Base-by-base conservation (phyloP, 345 rosid species). In the Salix udensis region DNA sequence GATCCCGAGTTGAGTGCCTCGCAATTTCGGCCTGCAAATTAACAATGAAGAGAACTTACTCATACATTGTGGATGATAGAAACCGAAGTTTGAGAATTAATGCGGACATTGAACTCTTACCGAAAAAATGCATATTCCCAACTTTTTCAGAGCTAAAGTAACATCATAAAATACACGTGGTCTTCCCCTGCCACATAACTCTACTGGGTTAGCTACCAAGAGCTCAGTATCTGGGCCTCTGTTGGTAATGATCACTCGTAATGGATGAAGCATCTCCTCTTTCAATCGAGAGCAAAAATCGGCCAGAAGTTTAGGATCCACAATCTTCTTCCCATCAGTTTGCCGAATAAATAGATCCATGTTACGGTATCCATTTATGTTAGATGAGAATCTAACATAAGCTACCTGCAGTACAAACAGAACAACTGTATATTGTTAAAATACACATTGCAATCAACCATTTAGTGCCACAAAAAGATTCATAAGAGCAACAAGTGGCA, bases 171-270 rank as follows among this genome's bases (percentile, higher is more conserved):
- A 77, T 53, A 81, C 81, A 14, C 78, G 81, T 1, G 84, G 84
- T 44, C 84, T 65, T 74, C 81, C 81, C 65, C 74, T 81, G 44
- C 84, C 84, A 13, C 64, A 70, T 68, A 74, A 36, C 67, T 81
- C 84, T 42, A 77, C 84, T 4, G 84, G 81, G 70, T 81, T 81
- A 42, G 84, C 84, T 4, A 81, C 81, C 44, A 77, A 55, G 28
- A 81, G 76, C 46, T 77, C 81, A 21, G 81, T 81, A 70, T 81
- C 84, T 23, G 81, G 84, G 12, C 84, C 81, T 34, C 78, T 72
- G 65, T 74, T 74, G 31, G 74, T 68, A 55, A 81, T 66, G 46
- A 81, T 81, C 39, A 74, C 78, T 50, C 81, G 78, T 26, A 77
- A 67, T 18, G 84, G 84, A 77, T 70, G 78, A 55, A 74, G 76